These are phyloP conservation scores for Capsicum pubescens DNA, from an alignment of 257 asterid species.

Conservation along the genomic window DNA sequence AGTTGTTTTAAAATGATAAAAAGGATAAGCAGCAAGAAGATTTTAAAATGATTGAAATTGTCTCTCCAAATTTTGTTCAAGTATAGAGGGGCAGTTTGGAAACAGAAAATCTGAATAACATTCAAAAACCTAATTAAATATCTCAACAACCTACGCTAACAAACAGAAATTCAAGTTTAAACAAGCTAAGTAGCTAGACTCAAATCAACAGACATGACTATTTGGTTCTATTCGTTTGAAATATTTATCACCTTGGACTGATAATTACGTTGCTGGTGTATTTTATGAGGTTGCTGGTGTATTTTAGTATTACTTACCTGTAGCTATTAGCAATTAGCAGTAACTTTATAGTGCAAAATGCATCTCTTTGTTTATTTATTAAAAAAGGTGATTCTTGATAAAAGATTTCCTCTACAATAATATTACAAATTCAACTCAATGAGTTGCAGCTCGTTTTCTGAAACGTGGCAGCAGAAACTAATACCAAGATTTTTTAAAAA, in stretches of 20 bases:
- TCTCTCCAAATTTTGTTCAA: neutral
- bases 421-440: neutral
- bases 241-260: neutral
- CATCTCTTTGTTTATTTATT: too few species aligned
- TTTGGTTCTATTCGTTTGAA: neutral
- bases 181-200: too few species aligned
- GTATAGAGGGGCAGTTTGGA: neutral
- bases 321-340: too few species aligned
- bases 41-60: neutral
- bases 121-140: too few species aligned
- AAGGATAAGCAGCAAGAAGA: neutral
- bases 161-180: neutral
- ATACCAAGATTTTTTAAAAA: neutral
- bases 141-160: too few species aligned
- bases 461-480: too few species aligned
- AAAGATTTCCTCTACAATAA: too few species aligned
- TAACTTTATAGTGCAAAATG: too few species aligned
- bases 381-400: too few species aligned
- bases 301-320: too few species aligned
- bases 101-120: too few species aligned
- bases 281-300: neutral
- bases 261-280: neutral
- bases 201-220: too few species aligned
- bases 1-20: neutral
- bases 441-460: neutral